These are phyloP conservation scores for Candida sonorensis DNA, from an alignment of 805 yeast species.

Conservation along the genomic window DNA sequence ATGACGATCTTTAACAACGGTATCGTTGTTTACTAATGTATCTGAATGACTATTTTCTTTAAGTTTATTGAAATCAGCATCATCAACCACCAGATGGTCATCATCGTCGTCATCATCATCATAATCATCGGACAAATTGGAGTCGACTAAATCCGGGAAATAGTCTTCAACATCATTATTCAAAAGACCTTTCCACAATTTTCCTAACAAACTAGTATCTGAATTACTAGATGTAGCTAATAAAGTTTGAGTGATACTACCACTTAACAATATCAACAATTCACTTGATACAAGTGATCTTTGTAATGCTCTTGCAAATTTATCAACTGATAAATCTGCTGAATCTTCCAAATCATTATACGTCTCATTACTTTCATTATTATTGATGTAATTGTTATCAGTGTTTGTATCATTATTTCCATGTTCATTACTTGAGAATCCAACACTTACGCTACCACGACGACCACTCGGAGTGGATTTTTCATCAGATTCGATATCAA, in stretches of 20 bases:
- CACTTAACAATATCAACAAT: slow-evolving; percentile 19
- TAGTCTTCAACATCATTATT: slow-evolving; percentile 18
- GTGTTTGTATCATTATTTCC: slow-evolving; percentile 5
- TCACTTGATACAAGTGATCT: slow-evolving; percentile 26
- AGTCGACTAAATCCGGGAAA: slow-evolving; percentile 5
- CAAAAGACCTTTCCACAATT: slow-evolving; percentile 28
- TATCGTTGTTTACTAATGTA: neutral
- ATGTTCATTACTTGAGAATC: slow-evolving; percentile 1
- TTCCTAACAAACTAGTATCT: slow-evolving; percentile 16
- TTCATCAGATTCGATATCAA: slow-evolving; percentile 8
- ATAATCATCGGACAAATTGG: slow-evolving; percentile 2
- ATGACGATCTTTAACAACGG: slow-evolving; percentile 17
- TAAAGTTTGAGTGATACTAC: slow-evolving; percentile 16
- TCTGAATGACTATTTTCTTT: no score
- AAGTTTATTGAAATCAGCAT: no score
- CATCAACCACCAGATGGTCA: neutral
- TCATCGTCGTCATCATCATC: slow-evolving; percentile 9
- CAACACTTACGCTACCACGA: neutral
- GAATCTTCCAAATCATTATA: no score
- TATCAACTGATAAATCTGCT: slow-evolving; percentile 9
- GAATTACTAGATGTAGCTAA: slow-evolving; percentile 6
- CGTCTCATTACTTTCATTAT: slow-evolving; percentile 1
- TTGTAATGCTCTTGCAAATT: slow-evolving; percentile 17
- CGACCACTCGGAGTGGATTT: no score
- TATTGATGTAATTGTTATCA: slow-evolving; percentile 3